Percentiles rank a stretch among this genome's conserved stretches.
Conservation (phyloP, 257 asterid species). For the Solanum chmielewskii region DNA sequence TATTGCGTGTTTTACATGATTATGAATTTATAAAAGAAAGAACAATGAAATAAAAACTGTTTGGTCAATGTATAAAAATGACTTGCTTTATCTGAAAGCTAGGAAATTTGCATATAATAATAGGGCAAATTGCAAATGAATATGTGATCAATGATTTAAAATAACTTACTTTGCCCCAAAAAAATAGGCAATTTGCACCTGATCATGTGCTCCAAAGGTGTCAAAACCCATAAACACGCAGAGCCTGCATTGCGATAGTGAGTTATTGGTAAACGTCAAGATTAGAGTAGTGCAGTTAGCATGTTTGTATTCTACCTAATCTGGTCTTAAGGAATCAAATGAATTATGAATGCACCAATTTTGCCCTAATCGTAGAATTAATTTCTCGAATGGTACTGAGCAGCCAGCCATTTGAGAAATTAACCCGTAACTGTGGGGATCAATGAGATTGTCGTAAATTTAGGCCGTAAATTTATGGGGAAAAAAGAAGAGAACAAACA, state of each 20-base stretch:
- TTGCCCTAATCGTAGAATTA: background rate
- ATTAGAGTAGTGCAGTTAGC: background rate
- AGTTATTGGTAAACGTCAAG: background rate
- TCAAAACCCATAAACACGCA: background rate
- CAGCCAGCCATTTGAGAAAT: background rate
- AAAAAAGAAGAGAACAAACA: background rate
- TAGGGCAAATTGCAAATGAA: background rate
- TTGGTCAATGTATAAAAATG: background rate
- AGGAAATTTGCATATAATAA: background rate
- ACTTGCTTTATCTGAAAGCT: background rate
- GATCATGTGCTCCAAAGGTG: background rate
- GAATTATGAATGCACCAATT: background rate
- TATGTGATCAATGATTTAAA: background rate
- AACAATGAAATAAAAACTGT: background rate
- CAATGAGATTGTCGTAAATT: background rate
- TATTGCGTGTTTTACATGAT: background rate
- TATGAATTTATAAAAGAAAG: background rate
- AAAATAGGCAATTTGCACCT: background rate
- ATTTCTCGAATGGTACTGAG: background rate
- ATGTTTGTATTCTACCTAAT: background rate
- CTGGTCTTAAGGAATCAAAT: background rate
- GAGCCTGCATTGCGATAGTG: background rate
- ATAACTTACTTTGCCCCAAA: background rate
- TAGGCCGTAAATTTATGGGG: background rate
- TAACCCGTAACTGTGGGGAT: background rate